Base-by-base conservation (phyloP, 2,329 filamentous ascomycete genomes). In the Sodiomyces alkalinus region DNA sequence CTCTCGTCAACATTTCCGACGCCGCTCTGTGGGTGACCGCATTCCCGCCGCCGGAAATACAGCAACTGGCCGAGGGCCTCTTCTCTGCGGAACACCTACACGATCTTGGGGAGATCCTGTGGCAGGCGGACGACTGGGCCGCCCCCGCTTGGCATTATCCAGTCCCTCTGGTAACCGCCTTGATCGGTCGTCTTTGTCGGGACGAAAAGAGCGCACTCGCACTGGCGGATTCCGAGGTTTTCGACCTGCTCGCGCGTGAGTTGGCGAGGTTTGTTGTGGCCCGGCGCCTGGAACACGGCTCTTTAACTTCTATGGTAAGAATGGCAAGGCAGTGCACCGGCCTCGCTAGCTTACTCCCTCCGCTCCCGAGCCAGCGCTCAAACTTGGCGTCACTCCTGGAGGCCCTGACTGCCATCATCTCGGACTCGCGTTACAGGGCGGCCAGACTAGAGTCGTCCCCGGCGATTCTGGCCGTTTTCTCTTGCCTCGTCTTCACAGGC, bases 341-440 rank as follows among this genome's bases (percentile, higher is more conserved):
- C 10, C 16, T 14, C 11, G 23, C 23, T 9, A 16, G 17, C 5
- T 25, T 9, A 7, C 64, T 82, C 26, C 79, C 78, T 3, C 53
- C 62, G 4, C 60, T 77, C 15, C 70, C 80, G 6, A 64, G 68
- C 3, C 55, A 61, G 10, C 59, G 57, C 11, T 60, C 69, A 16
- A 69, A 67, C 34, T 53, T 92, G 21, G 64, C 73, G 2, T 71
- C 73, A 7, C 68, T 93, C 12, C 55, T 96, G 6, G 76, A 83
- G 36, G 81, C 86, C 0, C 69, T 92, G 28, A 67, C 74, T 13
- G 67, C 74, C 25, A 78, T 94, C 26, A 68, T 93, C 27, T 68
- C 74, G 35, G 72, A 81, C 41, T 94, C 87, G 1, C 77, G 75
- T 39, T 80, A 77, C 49, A 71, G 83, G 30, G 75, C 81, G 7